A percentile compares a stretch with the other conserved stretches of the same genome.
phyloP scores from a whole-genome alignment of 2,329 filamentous ascomycete species.

The Exophiala xenobiotica region DNA sequence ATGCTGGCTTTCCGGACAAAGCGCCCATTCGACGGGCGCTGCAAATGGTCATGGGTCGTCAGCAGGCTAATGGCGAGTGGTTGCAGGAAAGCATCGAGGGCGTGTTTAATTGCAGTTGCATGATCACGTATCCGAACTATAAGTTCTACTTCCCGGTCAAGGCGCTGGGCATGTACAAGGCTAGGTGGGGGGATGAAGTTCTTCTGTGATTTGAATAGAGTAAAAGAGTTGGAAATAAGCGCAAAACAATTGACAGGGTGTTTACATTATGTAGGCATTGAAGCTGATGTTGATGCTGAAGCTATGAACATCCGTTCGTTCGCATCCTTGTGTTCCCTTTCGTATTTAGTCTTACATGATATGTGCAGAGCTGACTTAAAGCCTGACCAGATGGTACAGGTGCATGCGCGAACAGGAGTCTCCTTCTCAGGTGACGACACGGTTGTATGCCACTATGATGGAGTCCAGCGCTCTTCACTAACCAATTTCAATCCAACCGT shows the following conservation, averaged over 20 bases:
- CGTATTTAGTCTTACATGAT: too few species aligned
- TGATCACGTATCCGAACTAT: constrained; percentile 99
- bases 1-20: constrained; percentile 75
- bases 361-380: too few species aligned
- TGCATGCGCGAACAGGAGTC: too few species aligned
- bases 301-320: too few species aligned
- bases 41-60: constrained; percentile 77
- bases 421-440: too few species aligned
- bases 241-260: neutral
- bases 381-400: too few species aligned
- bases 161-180: constrained; percentile 85
- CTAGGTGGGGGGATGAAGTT: constrained; percentile 65
- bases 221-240: neutral
- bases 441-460: too few species aligned
- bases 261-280: neutral
- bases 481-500: too few species aligned
- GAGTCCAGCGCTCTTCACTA: too few species aligned
- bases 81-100: constrained; percentile 93
- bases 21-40: constrained; percentile 72
- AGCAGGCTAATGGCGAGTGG: constrained; percentile 91
- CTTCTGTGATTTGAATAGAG: constrained; percentile 36
- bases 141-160: constrained; percentile 96
- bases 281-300: too few species aligned
- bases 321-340: too few species aligned
- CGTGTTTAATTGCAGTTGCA: constrained; percentile 97